Percentiles rank a stretch among this genome's conserved stretches.
Conservation (phyloP, 805 yeast species). For the Komagataella ulmi region DNA sequence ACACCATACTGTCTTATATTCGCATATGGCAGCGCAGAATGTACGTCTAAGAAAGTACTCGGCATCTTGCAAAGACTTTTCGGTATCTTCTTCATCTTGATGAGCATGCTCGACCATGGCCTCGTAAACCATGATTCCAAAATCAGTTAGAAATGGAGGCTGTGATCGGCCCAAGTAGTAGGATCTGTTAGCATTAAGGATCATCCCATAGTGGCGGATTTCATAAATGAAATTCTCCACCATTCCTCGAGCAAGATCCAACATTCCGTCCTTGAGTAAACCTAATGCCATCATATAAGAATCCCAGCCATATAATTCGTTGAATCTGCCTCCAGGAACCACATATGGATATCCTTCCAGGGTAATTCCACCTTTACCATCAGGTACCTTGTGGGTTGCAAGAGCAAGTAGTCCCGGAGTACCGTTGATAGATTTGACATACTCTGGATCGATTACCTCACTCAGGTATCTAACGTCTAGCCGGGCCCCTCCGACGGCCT, state of each 20-base stretch:
- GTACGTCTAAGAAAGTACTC: conserved; percentile 53
- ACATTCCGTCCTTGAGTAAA: conserved; percentile 47
- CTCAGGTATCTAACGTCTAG: conserved; percentile 76
- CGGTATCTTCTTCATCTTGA: conserved; percentile 25
- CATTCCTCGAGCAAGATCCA: conserved; percentile 77
- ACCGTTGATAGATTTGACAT: conserved; percentile 60
- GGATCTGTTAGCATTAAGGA: conserved; percentile 85
- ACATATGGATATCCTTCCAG: conserved; percentile 70
- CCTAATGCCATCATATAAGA: conserved; percentile 89
- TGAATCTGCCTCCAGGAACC: conserved; percentile 96
- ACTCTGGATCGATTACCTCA: conserved; percentile 59
- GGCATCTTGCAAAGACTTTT: conserved; percentile 17
- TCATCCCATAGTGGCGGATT: conserved; percentile 81
- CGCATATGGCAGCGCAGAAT: conserved; percentile 69
- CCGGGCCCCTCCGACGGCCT: conserved; percentile 24
- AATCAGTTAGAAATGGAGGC: conserved; percentile 93
- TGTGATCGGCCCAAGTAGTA: conserved; percentile 88
- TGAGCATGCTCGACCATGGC: conserved; percentile 22
- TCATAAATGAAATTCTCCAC: conserved; percentile 87
- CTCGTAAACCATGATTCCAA: conserved; percentile 61
- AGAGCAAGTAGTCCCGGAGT: conserved; percentile 81
- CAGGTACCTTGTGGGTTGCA: conserved; percentile 42
- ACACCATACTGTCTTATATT: conserved; percentile 75
- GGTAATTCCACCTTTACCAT: conserved; percentile 32
- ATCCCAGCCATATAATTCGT: conserved; percentile 97